Conservation (phyloP, 2,329 filamentous ascomycete species). For the Myriosclerotinia scirpicola region DNA sequence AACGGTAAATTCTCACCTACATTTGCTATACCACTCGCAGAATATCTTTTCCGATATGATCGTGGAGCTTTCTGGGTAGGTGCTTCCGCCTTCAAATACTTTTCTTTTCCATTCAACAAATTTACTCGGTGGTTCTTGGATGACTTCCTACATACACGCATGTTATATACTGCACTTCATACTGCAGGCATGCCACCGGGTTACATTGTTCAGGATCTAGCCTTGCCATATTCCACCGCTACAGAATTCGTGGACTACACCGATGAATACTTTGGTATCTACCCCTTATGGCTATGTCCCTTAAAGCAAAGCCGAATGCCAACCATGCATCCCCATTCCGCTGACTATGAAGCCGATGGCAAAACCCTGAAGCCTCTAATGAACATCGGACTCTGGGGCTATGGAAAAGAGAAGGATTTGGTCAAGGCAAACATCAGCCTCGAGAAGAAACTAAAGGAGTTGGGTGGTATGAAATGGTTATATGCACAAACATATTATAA, state of each 20-base stretch:
- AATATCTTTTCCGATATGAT: conserved; percentile 63
- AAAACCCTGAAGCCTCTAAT: conserved; percentile 49
- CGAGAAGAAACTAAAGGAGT: conserved; percentile 65
- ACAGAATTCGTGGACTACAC: conserved; percentile 55
- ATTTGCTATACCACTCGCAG: conserved; percentile 48
- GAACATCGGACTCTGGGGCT: conserved; percentile 79
- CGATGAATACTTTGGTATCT: conserved; percentile 48
- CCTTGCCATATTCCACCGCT: conserved; percentile 53
- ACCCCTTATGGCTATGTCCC: conserved; percentile 61
- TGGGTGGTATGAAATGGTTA: conserved; percentile 82
- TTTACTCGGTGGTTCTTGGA: conserved; percentile 60
- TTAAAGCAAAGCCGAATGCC: conserved; percentile 42
- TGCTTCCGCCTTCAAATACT: conserved; percentile 60
- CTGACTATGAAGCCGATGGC: conserved; percentile 31
- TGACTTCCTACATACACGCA: conserved; percentile 59
- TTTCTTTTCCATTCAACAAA: conserved; percentile 58
- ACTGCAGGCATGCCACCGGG: conserved; percentile 54
- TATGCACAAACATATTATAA: conserved; percentile 85
- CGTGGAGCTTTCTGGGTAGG: conserved; percentile 66
- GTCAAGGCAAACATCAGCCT: conserved; percentile 68
- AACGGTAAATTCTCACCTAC: conserved; percentile 20
- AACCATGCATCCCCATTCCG: conserved; percentile 41
- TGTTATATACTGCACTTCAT: conserved; percentile 63
- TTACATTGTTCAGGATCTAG: conserved; percentile 64
- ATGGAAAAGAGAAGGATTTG: conserved; percentile 68